Conservation (phyloP, 495 filamentous ascomycete species). For the Aspergillus sclerotiicarbonarius region DNA sequence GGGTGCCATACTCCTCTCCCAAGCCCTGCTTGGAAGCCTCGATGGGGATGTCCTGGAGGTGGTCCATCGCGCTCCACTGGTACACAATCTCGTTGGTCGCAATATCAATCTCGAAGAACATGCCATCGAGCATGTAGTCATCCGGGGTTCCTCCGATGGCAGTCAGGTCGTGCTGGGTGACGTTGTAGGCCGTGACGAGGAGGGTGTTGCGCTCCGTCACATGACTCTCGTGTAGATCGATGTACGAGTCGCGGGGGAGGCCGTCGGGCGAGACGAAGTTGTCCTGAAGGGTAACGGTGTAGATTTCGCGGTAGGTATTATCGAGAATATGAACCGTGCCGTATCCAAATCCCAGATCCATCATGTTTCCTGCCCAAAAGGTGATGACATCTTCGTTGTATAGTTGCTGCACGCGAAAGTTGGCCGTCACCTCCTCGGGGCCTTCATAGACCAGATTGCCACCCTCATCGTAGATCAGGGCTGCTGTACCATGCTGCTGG, state of each 20-base stretch:
- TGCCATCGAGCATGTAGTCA: constrained; percentile 46
- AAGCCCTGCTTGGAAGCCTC: constrained; percentile 19
- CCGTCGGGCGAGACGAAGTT: constrained; percentile 31
- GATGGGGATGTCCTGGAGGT: constrained; percentile 25
- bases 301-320: constrained; percentile 38
- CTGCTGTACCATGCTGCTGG: constrained; percentile 27
- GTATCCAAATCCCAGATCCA: constrained; percentile 31
- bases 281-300: constrained; percentile 31
- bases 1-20: constrained; percentile 23
- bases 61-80: constrained; percentile 32
- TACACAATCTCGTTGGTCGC: constrained; percentile 36
- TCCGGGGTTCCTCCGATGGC: constrained; percentile 38
- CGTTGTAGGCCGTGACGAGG: constrained; percentile 54
- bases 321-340: constrained; percentile 38
- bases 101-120: constrained; percentile 46
- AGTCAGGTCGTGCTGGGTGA: constrained; percentile 47
- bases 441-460: constrained; percentile 36
- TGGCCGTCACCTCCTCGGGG: constrained; percentile 33
- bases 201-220: constrained; percentile 49
- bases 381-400: constrained; percentile 34
- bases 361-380: constrained; percentile 38
- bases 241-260: constrained; percentile 28
- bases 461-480: constrained; percentile 36
- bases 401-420: constrained; percentile 34
- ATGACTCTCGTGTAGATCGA: constrained; percentile 49